These are phyloP conservation scores for Microcos paniculata DNA, from an alignment of 345 rosid species.

Conservation along the genomic window DNA sequence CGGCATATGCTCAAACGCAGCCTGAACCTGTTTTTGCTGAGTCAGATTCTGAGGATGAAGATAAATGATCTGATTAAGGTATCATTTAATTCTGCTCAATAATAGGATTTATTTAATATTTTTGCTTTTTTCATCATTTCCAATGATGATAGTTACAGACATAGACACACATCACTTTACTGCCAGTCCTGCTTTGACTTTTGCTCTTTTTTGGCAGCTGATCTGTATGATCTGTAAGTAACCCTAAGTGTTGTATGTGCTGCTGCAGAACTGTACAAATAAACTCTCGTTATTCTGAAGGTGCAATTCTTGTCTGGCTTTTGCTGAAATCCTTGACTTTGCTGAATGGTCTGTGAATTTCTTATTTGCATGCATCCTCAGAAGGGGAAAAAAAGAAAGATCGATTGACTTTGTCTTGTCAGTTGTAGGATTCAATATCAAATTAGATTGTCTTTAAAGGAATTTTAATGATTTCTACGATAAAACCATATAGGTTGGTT, in stretches of 20 bases:
- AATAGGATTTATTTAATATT: not conserved
- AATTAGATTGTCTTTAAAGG: not conserved
- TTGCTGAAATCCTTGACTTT: not conserved
- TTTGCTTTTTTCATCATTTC: not conserved
- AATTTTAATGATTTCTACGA: not conserved
- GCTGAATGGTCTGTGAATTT: not conserved
- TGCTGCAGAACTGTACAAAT: not conserved
- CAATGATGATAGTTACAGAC: not conserved
- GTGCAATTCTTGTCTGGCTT: not conserved
- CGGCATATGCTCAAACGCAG: conserved; percentile 90
- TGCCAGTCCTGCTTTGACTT: not conserved
- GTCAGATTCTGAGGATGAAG: conserved; percentile 86
- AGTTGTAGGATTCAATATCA: not conserved
- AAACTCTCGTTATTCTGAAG: not conserved
- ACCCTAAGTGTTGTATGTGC: not conserved
- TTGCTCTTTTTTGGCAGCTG: not conserved
- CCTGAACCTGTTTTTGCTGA: conserved; percentile 82
- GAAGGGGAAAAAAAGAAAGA: not conserved
- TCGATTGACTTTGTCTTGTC: not conserved
- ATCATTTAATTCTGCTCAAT: not conserved
- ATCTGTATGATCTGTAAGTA: not conserved
- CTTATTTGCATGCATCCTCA: not conserved
- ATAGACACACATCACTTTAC: not conserved
- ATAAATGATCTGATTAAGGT: conserved; percentile 35
- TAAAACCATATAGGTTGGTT: not conserved